These are phyloP conservation scores for Hypoxylon perforatum DNA, from an alignment of 495 filamentous ascomycete genomes.

Conservation along the genomic window DNA sequence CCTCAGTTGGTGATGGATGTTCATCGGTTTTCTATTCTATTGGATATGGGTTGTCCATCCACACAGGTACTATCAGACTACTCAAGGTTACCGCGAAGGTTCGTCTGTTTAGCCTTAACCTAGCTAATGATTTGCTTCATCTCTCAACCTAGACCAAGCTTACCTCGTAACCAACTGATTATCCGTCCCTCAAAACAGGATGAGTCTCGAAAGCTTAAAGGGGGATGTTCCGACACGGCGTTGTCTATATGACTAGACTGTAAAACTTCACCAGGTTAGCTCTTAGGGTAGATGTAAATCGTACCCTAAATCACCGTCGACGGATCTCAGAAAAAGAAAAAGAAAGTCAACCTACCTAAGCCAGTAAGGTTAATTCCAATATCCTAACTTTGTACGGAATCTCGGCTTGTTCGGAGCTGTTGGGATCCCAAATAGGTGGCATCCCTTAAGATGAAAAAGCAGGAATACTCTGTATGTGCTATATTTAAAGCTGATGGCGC, in stretches of 20 bases:
- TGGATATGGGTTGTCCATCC: neutral
- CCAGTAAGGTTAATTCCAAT: neutral
- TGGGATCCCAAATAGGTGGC: neutral
- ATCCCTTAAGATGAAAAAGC: conserved; percentile 20
- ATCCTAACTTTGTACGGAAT: neutral
- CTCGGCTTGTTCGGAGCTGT: conserved; percentile 15
- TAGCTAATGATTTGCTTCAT: too few species aligned
- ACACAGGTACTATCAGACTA: too few species aligned
- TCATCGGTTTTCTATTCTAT: neutral
- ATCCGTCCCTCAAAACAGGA: neutral
- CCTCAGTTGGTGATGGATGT: neutral
- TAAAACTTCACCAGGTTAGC: neutral
- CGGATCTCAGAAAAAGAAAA: neutral
- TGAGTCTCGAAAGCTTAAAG: neutral
- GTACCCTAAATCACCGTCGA: conserved; percentile 7
- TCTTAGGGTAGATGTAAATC: conserved; percentile 4
- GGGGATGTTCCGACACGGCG: neutral
- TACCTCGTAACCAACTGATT: neutral
- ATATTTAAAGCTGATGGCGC: conserved; percentile 26
- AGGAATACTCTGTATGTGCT: conserved; percentile 16
- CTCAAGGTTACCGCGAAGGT: too few species aligned
- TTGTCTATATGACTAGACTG: neutral
- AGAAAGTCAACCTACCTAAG: neutral
- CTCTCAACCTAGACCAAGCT: too few species aligned
- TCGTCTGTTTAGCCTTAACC: too few species aligned